These are phyloP conservation scores for Aschersonia sp. DNA, from an alignment of 2,329 filamentous ascomycete species.

Conservation along the genomic window DNA sequence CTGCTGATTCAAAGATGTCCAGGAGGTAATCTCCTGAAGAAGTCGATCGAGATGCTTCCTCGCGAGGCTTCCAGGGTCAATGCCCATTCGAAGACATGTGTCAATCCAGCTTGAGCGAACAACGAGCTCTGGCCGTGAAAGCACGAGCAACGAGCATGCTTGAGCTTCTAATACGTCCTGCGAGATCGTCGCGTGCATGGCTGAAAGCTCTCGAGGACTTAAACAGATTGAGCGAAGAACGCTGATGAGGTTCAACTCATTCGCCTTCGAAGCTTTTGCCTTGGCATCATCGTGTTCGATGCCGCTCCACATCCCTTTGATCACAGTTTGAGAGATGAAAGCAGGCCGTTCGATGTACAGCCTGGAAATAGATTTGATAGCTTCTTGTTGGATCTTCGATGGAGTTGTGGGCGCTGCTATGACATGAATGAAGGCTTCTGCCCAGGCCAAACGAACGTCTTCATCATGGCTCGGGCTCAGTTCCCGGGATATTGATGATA, in stretches of 20 bases:
- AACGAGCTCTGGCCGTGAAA: constrained; percentile 66
- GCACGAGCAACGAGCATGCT: constrained; percentile 61
- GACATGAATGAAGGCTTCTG: constrained; percentile 70
- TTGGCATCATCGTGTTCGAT: constrained; percentile 48
- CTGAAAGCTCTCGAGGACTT: constrained; percentile 32
- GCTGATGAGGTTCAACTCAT: constrained; percentile 46
- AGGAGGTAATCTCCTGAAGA: constrained; percentile 48
- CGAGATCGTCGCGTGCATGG: constrained; percentile 26
- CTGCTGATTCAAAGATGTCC: constrained; percentile 34
- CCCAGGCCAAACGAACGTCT: constrained; percentile 56
- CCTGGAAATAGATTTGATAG: constrained; percentile 43
- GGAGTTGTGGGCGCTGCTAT: constrained; percentile 50
- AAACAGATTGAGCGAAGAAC: constrained; percentile 50
- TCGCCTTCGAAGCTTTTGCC: constrained; percentile 68
- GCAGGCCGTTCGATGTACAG: constrained; percentile 48
- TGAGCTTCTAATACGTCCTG: constrained; percentile 46
- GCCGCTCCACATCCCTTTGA: constrained; percentile 70
- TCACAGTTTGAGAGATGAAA: constrained; percentile 46
- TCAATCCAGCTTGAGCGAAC: constrained; percentile 80
- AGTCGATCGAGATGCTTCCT: constrained; percentile 47
- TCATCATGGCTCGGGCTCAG: constrained; percentile 33
- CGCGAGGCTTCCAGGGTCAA: constrained; percentile 72
- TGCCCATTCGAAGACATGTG: constrained; percentile 60
- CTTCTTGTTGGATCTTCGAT: constrained; percentile 47
- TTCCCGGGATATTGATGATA: constrained; percentile 44